Percentiles rank a stretch among this genome's conserved stretches.
These are phyloP conservation scores for Colletotrichum tamarilloi DNA, from an alignment of 2,329 filamentous ascomycete species.

Conservation along the genomic window DNA sequence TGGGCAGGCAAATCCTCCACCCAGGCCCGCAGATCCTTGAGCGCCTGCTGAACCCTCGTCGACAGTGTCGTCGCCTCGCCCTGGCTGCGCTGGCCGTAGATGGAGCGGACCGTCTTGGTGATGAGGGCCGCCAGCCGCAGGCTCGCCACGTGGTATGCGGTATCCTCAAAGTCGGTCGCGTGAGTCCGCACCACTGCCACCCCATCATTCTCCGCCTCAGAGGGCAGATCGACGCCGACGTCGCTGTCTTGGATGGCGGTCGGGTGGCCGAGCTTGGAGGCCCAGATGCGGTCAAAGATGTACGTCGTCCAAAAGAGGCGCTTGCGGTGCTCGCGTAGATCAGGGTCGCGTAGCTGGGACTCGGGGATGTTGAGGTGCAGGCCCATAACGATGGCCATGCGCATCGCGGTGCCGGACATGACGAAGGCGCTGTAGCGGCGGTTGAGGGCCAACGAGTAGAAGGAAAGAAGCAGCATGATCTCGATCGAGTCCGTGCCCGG, in stretches of 20 bases:
- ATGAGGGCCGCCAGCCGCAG: constrained; percentile 50
- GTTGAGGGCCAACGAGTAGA: constrained; percentile 57
- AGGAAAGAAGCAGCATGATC: constrained; percentile 55
- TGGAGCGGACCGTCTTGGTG: constrained; percentile 42
- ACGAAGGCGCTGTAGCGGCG: constrained; percentile 56
- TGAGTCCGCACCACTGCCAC: background rate
- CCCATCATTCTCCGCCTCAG: constrained; percentile 34
- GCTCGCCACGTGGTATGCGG: constrained; percentile 46
- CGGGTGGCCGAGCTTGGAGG: constrained; percentile 59
- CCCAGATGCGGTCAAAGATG: constrained; percentile 58
- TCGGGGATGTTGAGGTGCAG: constrained; percentile 40
- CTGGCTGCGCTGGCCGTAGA: constrained; percentile 44
- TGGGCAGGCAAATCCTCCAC: constrained; percentile 45
- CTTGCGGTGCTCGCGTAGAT: constrained; percentile 50
- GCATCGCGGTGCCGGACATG: constrained; percentile 56
- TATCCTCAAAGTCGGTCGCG: constrained; percentile 44
- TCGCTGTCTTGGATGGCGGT: constrained; percentile 60
- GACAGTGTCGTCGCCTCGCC: constrained; percentile 42
- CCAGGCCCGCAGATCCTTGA: constrained; percentile 46
- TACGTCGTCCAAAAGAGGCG: constrained; percentile 58
- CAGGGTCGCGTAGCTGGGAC: constrained; percentile 50
- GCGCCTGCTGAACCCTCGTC: constrained; percentile 46
- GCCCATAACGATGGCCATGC: constrained; percentile 48
- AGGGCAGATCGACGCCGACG: constrained; percentile 56
- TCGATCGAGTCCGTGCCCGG: constrained; percentile 56